phyloP scores from a whole-genome alignment of 805 yeast species.

The Saccharomycopsis sp. region DNA sequence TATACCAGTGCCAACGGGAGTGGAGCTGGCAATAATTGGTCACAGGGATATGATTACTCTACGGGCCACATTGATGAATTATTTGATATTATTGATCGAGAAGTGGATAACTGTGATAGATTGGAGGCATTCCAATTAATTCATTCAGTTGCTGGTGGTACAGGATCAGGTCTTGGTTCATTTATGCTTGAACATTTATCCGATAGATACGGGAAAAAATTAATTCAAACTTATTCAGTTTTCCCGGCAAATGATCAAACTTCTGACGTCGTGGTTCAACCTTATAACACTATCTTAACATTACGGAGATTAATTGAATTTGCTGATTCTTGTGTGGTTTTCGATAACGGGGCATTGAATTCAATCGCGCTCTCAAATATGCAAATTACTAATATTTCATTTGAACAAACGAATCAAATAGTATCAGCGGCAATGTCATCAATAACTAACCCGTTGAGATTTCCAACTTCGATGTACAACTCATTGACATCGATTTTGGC shows the following conservation, averaged over 20 bases:
- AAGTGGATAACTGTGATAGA: conserved; percentile 83
- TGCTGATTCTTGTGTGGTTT: conserved; percentile 82
- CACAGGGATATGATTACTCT: conserved; percentile 79
- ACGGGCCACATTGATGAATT: conserved; percentile 62
- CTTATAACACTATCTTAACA: conserved; percentile 84
- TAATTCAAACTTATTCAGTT: conserved; percentile 78
- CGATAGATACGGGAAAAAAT: conserved; percentile 77
- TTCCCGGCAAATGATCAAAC: conserved; percentile 76
- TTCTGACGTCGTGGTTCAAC: conserved; percentile 97
- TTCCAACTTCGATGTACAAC: conserved; percentile 87
- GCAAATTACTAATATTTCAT: conserved; percentile 53
- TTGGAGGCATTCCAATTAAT: conserved; percentile 84
- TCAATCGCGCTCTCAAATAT: conserved; percentile 61
- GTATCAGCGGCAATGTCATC: conserved; percentile 82
- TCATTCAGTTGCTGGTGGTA: conserved; percentile 97
- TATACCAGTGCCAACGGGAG: conserved; percentile 75
- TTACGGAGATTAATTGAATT: conserved; percentile 73
- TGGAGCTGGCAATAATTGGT: conserved; percentile 98
- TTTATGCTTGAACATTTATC: conserved; percentile 66
- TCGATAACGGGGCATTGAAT: conserved; percentile 82
- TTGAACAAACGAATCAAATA: conserved; percentile 74
- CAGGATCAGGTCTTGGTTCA: conserved; percentile 95
- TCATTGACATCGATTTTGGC: conserved; percentile 77
- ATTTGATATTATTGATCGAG: conserved; percentile 78
- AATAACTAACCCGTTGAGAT: conserved; percentile 79